Evolutionary conservation across 495 filamentous ascomycete genomes (phyloP).

Genomic region (Sphaerosporella brunnea): DNA sequence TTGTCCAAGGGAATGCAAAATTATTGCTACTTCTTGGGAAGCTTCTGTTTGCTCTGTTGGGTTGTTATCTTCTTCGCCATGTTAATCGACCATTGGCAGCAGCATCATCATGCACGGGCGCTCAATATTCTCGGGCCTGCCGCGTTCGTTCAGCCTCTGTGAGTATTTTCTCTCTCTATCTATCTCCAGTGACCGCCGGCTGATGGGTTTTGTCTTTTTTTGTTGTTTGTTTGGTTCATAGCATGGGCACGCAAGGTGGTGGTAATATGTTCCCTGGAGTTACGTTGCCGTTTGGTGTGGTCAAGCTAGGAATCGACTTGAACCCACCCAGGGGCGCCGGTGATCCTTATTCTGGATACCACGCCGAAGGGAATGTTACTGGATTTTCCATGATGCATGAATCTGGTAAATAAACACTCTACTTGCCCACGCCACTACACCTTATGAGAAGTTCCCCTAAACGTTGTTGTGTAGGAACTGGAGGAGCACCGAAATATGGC

Average conservation of each 20-base stretch:
- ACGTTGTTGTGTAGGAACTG: constrained; percentile 34
- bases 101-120: no score
- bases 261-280: constrained; percentile 55
- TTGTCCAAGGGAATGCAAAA: no score
- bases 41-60: no score
- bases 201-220: neutral
- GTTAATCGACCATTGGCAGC: no score
- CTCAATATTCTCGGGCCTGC: no score
- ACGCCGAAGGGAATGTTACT: constrained; percentile 40
- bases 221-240: neutral
- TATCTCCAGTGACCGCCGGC: no score
- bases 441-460: no score
- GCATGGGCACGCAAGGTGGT: constrained; percentile 30
- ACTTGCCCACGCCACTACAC: no score
- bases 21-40: no score
- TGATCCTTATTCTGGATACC: constrained; percentile 51
- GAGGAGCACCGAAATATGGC: constrained; percentile 59
- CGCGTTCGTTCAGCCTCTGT: constrained; percentile 15
- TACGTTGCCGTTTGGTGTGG: constrained; percentile 46
- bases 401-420: constrained; percentile 25
- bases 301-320: constrained; percentile 52
- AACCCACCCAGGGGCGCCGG: constrained; percentile 29
- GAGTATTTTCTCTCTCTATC: constrained; percentile 8
- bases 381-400: constrained; percentile 63
- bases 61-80: no score